Evolutionary conservation across 2,329 filamentous ascomycete genomes (phyloP), one percentile per base, ranked within the genome.

Genomic region (Cordyceps cicadae): DNA sequence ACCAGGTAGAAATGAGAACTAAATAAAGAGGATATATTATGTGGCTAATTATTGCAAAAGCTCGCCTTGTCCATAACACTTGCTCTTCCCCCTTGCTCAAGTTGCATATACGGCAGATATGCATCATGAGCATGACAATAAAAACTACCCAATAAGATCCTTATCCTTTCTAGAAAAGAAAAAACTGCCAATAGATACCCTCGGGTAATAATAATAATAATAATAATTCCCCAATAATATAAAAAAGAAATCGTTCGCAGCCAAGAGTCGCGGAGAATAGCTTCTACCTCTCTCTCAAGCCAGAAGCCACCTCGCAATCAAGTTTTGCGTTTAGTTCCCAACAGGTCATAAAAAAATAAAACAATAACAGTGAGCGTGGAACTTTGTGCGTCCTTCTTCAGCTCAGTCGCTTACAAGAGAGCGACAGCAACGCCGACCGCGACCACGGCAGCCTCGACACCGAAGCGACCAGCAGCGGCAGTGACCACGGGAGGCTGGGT

Each of bases 381-480:
- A 43, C 15, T 17, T 34, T 24, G n/a, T 51, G 21, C 41, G 24
- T 51, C 7, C 49, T 24, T 19, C 19, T 55, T 37, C 19, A 34
- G 24, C 21, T 46, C 41, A 21, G 14, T 19, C 7, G 37, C 15
- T 71, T 74, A 74, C 64, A 75, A 65, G 56, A 73, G 66, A 64
- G 74, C 57, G 43, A 67, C 71, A 52, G 68, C 68, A 52, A 73
- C 61, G 67, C 69, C 72, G 37, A 67, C 71, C 21, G 70, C 70
- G 50, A 66, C 70, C 54, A 68, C 70, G 52, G 67, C 66, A 56
- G 69, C 61, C 63, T 68, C 66, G 51, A 71, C 60, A 63, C 59
- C 62, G 46, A 74, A 62, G 62, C 70, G 72, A 60, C 67, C 70
- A 56, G 71, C 72, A 58, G 68, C 72, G 52, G 67, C 68, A 52